Base-by-base conservation (phyloP, 2,329 filamentous ascomycete genomes). In the Aspergillus amoenus region DNA sequence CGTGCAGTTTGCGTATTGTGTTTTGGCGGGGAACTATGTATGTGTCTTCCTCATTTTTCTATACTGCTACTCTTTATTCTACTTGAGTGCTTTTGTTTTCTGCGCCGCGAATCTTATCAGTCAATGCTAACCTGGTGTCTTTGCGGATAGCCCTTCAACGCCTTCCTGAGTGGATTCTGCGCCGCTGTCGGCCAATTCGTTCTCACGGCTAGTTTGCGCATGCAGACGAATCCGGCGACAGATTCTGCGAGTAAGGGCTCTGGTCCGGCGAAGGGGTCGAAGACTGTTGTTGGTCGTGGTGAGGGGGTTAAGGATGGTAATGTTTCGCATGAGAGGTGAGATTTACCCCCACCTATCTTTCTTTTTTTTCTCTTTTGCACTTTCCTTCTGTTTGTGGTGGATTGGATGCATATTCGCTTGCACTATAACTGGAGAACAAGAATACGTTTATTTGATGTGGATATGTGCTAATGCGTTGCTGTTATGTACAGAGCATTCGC, bases 131-230 rank as follows among this genome's bases (percentile, higher is more conserved):
- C 24, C 21, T 43, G 18, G 13, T 39, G n/a, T 8, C 24, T 15
- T 30, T 1, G 13, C 24, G 15, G 24, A 40, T 47, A 97, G 93
- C 94, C 94, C 9, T 99, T 99, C 83, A 99, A 99, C 75, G 94
- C 95, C 63, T 99, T 99, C 81, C 86, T 99, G 32, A 91, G 93
- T 32, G 95, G 94, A 47, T 99, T 99, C 81, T 88, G 86, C 60
- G 91, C 93, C 15, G 94, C 93, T 1, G 93, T 99, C 62, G 94
- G 94, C 61, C 94, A 99, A 74, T 99, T 99, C 74, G 94, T 99
- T 61, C 85, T 99, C 66, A 97, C 94, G 50, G 91, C 91, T 81
- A 87, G 70, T 79, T 80, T 99, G 67, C 87, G 94, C 62, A 96
- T 97, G 76, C 94, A 99, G 78, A 97, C 93, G 48, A 93, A 91